Conservation (phyloP, 2,329 filamentous ascomycete genomes). For the Coniochaeta sp. region DNA sequence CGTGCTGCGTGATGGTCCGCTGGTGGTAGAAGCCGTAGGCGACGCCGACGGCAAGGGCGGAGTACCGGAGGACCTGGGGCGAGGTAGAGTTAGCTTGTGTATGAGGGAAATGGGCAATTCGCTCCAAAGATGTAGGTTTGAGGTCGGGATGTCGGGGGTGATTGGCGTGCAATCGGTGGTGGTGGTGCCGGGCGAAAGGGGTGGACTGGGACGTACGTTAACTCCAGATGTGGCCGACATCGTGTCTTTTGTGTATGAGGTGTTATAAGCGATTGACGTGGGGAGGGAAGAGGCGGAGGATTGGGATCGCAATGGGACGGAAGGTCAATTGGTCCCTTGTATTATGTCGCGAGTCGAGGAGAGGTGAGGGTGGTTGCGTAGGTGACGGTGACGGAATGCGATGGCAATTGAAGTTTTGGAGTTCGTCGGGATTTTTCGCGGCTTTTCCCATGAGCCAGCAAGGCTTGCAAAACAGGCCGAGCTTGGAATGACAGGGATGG, state of each 20-base stretch:
- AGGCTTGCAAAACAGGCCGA: not conserved
- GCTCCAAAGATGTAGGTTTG: no score
- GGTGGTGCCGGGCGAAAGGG: no score
- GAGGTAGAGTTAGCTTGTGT: no score
- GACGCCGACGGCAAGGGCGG: conserved; percentile 82
- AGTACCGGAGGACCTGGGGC: conserved; percentile 96
- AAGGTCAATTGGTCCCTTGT: conserved; percentile 15
- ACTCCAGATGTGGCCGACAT: conserved; percentile 23
- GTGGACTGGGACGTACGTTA: conserved; percentile 28
- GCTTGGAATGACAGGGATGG: not conserved
- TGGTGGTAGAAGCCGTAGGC: conserved; percentile 97
- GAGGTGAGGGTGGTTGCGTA: conserved; percentile 1
- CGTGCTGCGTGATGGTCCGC: conserved; percentile 64
- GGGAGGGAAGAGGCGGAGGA: conserved; percentile 5
- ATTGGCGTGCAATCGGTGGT: no score
- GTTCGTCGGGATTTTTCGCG: conserved; percentile 5
- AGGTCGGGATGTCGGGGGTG: no score
- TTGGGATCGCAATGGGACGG: conserved; percentile 14
- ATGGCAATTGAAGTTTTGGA: conserved; percentile 4
- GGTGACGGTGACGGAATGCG: conserved; percentile 3
- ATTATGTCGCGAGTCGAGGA: conserved; percentile 14
- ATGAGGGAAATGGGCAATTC: no score
- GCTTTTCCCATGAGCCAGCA: conserved; percentile 1
- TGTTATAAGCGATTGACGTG: conserved; percentile 8
- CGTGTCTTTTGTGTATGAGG: conserved; percentile 8